phyloP scores from a whole-genome alignment of 2,329 filamentous ascomycete species.

The Aspergillus luchuensis region DNA sequence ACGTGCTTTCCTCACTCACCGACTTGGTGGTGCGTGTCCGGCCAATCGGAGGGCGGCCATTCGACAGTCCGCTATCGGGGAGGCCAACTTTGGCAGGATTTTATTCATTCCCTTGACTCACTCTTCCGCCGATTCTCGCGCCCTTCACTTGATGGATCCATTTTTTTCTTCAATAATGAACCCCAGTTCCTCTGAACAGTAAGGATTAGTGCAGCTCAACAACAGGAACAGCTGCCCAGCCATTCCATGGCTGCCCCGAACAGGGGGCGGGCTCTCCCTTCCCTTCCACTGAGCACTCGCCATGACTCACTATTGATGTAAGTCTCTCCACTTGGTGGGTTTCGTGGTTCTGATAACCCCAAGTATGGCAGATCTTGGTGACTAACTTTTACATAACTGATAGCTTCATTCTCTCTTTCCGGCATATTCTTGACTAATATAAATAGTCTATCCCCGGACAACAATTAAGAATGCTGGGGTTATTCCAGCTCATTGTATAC shows the following conservation, averaged over 20 bases:
- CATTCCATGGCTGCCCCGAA: neutral
- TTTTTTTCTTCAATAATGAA: neutral
- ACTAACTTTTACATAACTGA: slow-evolving; percentile 1
- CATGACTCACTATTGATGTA: slow-evolving; percentile 9
- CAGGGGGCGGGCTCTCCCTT: neutral
- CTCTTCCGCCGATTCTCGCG: neutral
- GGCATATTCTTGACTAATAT: neutral
- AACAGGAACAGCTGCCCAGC: neutral
- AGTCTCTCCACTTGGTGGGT: neutral
- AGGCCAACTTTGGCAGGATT: neutral
- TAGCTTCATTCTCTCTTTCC: neutral
- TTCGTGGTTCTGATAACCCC: neutral
- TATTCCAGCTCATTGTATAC: no score
- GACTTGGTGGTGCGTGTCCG: slow-evolving; percentile 18
- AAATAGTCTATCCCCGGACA: neutral
- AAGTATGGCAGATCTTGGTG: neutral
- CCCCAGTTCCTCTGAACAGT: neutral
- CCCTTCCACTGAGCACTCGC: neutral
- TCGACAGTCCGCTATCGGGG: slow-evolving; percentile 23
- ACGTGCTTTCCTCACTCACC: slow-evolving; percentile 31
- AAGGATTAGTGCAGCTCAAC: neutral
- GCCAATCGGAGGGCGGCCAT: slow-evolving; percentile 30
- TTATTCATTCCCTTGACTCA: slow-evolving; percentile 11
- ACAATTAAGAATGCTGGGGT: neutral
- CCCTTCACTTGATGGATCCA: neutral